These are phyloP conservation scores for Hymenoscyphus infarciens DNA, from an alignment of 2,329 filamentous ascomycete genomes.

Conservation along the genomic window DNA sequence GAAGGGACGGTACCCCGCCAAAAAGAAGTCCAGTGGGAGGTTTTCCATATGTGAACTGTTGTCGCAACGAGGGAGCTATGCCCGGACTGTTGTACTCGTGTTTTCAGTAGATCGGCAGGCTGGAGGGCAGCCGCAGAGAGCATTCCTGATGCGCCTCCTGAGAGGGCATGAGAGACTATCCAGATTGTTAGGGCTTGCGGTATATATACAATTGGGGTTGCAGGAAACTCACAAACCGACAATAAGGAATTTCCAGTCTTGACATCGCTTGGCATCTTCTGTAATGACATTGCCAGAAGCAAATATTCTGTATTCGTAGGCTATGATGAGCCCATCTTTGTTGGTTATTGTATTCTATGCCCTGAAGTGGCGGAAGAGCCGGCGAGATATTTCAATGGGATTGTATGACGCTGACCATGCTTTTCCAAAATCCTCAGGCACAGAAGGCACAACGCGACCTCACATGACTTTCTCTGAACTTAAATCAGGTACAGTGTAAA, in stretches of 20 bases:
- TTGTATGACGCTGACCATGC: too few species aligned
- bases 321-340: constrained; percentile 7
- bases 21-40: constrained; percentile 61
- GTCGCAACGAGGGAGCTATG: constrained; percentile 65
- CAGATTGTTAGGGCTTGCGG: constrained; percentile 7
- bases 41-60: constrained; percentile 64
- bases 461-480: not conserved
- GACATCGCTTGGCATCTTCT: constrained; percentile 49
- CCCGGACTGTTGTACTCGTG: constrained; percentile 85
- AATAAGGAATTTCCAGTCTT: constrained; percentile 42
- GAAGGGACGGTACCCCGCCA: constrained; percentile 94
- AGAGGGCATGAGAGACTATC: constrained; percentile 78
- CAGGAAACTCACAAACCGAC: constrained; percentile 42
- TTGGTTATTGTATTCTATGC: not conserved
- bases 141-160: constrained; percentile 82
- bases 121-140: constrained; percentile 87
- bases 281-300: constrained; percentile 25
- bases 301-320: not conserved
- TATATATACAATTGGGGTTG: not conserved
- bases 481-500: not conserved
- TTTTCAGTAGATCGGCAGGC: constrained; percentile 94
- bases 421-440: not conserved
- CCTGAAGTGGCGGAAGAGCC: not conserved
- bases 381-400: not conserved
- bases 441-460: not conserved